Base-by-base conservation (phyloP, 768 basidiomycete species). In the Sarcomyxa edulis region DNA sequence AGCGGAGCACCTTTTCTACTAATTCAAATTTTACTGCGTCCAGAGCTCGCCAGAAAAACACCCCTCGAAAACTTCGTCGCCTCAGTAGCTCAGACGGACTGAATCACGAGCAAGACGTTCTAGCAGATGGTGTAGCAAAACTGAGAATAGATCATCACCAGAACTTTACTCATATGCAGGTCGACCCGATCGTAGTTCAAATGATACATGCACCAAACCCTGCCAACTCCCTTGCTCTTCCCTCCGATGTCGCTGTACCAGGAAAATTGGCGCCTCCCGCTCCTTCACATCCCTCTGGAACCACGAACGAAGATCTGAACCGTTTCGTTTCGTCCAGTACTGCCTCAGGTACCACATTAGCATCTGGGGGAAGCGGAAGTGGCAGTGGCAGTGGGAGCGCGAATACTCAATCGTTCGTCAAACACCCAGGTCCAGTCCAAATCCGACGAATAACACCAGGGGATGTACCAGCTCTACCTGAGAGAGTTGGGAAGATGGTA, bases 251-350 rank as follows among this genome's bases (percentile, higher is more conserved):
- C n/a, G n/a, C n/a, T n/a, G n/a, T n/a, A n/a, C n/a, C n/a, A n/a
- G n/a, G n/a, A n/a, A n/a, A n/a, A n/a, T 43, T 40, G 10, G 45
- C 58, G 26, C 61, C 56, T 1, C 42, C 54, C 26, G 32, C 52
- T 14, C 50, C 54, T 10, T 53, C 62, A 12, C 47, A 76, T 52
- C 73, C 78, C 19, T 61, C 76, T 6, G 67, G 68, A 14, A 74
- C 78, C 2, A 63, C 71, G 11, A 76, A 75, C 45, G 81, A 81
- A 12, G 91, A 93, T 54, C 68, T 93, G 31, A 88, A 85, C 51
- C 84, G 93, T 18, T 90, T 89, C 52, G 88, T 94, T 7, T 94
- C 92, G 5, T 84, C 89, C 10, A 89, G 90, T 51, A 93, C 92
- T 7, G 72, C 78, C 22, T 77, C 78, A 9, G 88, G 86, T 3